Base-by-base conservation (phyloP, 129 eudicot genomes). In the Erigeron canadensis region DNA sequence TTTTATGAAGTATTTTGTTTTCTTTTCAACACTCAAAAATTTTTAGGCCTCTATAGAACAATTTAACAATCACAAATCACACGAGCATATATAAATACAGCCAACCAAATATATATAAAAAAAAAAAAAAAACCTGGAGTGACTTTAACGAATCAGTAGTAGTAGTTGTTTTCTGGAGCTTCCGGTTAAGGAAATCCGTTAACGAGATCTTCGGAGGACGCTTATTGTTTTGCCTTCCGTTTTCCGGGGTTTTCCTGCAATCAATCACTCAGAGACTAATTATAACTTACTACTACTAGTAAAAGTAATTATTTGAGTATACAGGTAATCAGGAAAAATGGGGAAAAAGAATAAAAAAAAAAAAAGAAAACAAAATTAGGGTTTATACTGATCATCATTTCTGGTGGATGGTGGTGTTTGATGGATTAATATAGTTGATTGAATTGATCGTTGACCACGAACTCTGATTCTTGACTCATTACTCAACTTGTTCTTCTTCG, bases 371-470 rank as follows among this genome's bases (percentile, higher is more conserved):
- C n/a, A 8, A 45, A 47, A 41, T 57, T 71, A 73, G 79, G 74
- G 55, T 67, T 69, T 69, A 22, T 50, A 87, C 96, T 81, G 66
- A 47, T 82, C 67, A 63, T 82, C 67, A 63, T 80, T 68, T 8
- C 73, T 8, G 6, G 61, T 73, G 38, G 86, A 65, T 38, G 87
- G 4, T 34, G 19, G 28, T 60, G 58, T 16, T 10, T 81, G 81
- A 63, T 71, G 81, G 70, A 81, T 74, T 41, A 81, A 72, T 41
- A 77, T 73, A 6, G 93, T 79, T 5, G 96, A 77, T n/a, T 86
- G 59, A 74, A 92, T 84, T 2, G 86, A 85, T 60, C 91, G 95
- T 66, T 92, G 95, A 12, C 96, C 97, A 39, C 79, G 40, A 48
- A 81, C 72, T 83, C 91, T 85, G 6, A 85, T 50, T 21, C 82